Conservation (phyloP, 2,329 filamentous ascomycete genomes). For the Tolypocladium inflatum region DNA sequence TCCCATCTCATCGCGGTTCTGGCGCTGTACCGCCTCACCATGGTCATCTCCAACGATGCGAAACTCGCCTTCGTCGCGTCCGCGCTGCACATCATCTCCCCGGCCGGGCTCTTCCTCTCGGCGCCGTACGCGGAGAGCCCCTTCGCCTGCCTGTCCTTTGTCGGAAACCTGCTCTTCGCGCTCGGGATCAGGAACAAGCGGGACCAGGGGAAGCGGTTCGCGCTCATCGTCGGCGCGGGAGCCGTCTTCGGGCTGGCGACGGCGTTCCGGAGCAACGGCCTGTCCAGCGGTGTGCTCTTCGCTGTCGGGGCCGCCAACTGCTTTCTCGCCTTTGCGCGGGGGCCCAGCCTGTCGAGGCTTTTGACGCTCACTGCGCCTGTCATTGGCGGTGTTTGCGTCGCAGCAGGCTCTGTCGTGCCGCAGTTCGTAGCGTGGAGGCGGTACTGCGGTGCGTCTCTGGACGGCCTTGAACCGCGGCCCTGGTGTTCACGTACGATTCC, state of each 20-base stretch:
- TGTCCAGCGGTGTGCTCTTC: constrained; percentile 73
- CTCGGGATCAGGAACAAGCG: constrained; percentile 25
- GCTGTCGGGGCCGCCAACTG: constrained; percentile 46
- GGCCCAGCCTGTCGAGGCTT: constrained; percentile 26
- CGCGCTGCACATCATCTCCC: constrained; percentile 71
- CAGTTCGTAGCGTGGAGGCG: constrained; percentile 65
- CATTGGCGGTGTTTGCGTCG: constrained; percentile 58
- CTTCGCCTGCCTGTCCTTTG: constrained; percentile 69
- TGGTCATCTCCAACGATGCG: constrained; percentile 40
- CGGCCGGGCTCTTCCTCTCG: constrained; percentile 81
- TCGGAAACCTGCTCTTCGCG: constrained; percentile 62
- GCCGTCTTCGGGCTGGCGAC: constrained; percentile 62
- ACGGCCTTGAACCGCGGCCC: constrained; percentile 34
- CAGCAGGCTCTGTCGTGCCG: constrained; percentile 57
- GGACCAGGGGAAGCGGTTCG: constrained; percentile 26
- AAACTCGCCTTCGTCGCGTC: constrained; percentile 60
- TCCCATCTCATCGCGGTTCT: constrained; percentile 70
- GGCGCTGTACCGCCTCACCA: constrained; percentile 58
- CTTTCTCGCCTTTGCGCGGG: constrained; percentile 13
- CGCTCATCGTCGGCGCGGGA: constrained; percentile 52
- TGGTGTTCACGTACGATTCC: constrained; percentile 73
- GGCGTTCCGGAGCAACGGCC: constrained; percentile 73
- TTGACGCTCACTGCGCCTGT: constrained; percentile 49
- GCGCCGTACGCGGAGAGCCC: constrained; percentile 76
- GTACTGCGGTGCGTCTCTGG: constrained; percentile 45